These are phyloP conservation scores for Blastocystis sp. DNA, from an alignment of 352 stramenopile genomes.

Conservation along the genomic window DNA sequence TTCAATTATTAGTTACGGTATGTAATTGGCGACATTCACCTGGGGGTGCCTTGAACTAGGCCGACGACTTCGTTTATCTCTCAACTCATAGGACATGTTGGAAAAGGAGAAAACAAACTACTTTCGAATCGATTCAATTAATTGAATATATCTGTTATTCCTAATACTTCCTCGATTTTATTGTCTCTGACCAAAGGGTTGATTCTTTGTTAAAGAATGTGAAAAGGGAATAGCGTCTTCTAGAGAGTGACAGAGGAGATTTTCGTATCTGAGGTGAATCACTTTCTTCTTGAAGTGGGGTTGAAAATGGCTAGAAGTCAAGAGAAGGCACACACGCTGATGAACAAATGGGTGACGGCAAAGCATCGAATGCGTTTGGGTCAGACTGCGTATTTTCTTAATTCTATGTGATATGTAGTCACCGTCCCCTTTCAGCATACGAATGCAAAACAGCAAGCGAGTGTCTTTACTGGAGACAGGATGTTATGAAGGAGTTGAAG, in stretches of 20 bases:
- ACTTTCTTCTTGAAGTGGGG: constrained; percentile 15
- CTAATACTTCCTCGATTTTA: no score
- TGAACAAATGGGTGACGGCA: constrained; percentile 64
- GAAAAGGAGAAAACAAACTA: background rate
- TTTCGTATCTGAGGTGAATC: background rate
- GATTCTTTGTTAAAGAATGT: background rate
- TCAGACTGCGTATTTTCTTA: constrained; percentile 12
- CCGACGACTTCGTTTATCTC: background rate
- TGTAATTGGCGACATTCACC: constrained; percentile 3
- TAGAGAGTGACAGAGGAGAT: background rate
- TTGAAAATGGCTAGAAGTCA: constrained; percentile 55
- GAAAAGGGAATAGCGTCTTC: background rate
- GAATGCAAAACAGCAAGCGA: constrained; percentile 58
- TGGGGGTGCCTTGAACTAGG: background rate
- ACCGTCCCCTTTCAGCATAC: constrained; percentile 57
- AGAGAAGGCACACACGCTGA: constrained; percentile 65
- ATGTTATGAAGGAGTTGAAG: constrained; percentile 66
- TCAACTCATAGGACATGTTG: constrained; percentile 16
- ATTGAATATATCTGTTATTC: background rate
- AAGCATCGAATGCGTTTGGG: constrained; percentile 64
- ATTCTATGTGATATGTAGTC: constrained; percentile 11
- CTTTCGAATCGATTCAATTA: background rate
- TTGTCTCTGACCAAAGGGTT: background rate
- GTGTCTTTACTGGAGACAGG: constrained; percentile 64
- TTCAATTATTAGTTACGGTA: background rate